Evolutionary conservation across 1,284 basidiomycete genomes (phyloP).

Genomic region (Dichomitus squalens): DNA sequence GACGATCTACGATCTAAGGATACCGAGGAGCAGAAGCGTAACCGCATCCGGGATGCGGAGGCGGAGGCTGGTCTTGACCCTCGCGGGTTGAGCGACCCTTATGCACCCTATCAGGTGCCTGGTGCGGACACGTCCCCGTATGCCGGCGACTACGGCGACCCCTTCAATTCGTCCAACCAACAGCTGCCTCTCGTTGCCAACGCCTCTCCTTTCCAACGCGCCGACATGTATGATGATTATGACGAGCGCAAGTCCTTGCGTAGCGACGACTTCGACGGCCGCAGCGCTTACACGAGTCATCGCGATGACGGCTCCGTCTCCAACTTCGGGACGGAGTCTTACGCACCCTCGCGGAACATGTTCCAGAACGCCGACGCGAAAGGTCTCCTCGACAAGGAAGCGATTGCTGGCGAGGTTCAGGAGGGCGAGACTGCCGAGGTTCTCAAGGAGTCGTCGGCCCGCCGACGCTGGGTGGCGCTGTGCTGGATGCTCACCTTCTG

Average conservation of each 20-base stretch:
- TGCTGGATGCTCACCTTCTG: constrained; percentile 94
- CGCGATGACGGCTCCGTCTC: constrained; percentile 82
- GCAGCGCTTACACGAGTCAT: constrained; percentile 72
- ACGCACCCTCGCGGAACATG: constrained; percentile 94
- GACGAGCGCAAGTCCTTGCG: constrained; percentile 78
- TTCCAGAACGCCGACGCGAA: constrained; percentile 82
- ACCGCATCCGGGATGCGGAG: constrained; percentile 74
- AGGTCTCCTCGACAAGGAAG: constrained; percentile 78
- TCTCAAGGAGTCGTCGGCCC: constrained; percentile 77
- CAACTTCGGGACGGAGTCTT: constrained; percentile 85
- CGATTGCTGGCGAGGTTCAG: constrained; percentile 76
- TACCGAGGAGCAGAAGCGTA: constrained; percentile 81
- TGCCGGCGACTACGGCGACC: constrained; percentile 45
- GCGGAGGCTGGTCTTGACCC: constrained; percentile 69
- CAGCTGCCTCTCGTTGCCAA: constrained; percentile 77
- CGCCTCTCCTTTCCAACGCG: constrained; percentile 76
- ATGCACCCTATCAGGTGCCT: constrained; percentile 69
- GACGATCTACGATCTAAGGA: constrained; percentile 85
- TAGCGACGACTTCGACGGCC: constrained; percentile 77
- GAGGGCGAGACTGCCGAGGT: constrained; percentile 89
- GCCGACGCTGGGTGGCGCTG: constrained; percentile 86
- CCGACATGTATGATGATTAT: constrained; percentile 71
- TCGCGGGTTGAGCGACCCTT: constrained; percentile 73
- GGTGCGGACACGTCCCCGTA: constrained; percentile 52
- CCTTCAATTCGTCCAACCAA: constrained; percentile 58